Evolutionary conservation across 139 green algal species (phyloP).

Genomic region (Chlorella ohadii): DNA sequence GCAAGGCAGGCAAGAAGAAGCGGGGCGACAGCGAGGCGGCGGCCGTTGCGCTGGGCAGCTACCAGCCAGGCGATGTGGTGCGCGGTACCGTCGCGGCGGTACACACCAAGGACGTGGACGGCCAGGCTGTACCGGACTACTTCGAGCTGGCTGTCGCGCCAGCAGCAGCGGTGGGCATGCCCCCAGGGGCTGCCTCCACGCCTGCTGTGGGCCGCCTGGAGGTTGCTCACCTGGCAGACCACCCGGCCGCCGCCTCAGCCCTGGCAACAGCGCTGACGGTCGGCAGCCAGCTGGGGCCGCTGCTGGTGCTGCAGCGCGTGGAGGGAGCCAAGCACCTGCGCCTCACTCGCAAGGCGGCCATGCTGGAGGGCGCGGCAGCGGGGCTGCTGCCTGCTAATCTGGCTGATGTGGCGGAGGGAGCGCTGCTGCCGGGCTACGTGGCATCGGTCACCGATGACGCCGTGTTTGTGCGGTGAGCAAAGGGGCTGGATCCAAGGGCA

Average conservation of each 20-base stretch:
- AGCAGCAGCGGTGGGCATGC: neutral
- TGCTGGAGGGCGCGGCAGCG: conserved; percentile 60
- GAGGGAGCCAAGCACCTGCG: conserved; percentile 46
- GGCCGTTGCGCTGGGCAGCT: conserved; percentile 40
- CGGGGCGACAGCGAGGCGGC: neutral
- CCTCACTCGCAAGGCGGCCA: conserved; percentile 69
- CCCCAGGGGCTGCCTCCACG: neutral
- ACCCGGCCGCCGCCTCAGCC: conserved; percentile 65
- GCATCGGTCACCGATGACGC: conserved; percentile 72
- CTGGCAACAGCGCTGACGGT: conserved; percentile 53
- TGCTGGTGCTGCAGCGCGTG: conserved; percentile 73
- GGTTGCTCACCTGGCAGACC: conserved; percentile 79
- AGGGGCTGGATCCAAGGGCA: no score
- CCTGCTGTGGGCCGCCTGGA: conserved; percentile 54
- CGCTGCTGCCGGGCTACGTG: conserved; percentile 83
- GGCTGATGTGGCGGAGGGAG: conserved; percentile 54
- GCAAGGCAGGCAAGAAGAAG: conserved; percentile 2
- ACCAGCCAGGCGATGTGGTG: conserved; percentile 65
- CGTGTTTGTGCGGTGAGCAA: conserved; percentile 76
- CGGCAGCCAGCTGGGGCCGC: conserved; percentile 38
- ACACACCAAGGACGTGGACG: conserved; percentile 21
- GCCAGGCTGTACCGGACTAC: neutral
- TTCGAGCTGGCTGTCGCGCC: conserved; percentile 7
- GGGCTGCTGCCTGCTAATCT: conserved; percentile 50
- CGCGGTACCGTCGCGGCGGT: conserved; percentile 46